A percentile compares a stretch with the other conserved stretches of the same genome.
phyloP scores from a whole-genome alignment of 371 early-diverging fungal species.

The Neoconidiobolus thromboides region DNA sequence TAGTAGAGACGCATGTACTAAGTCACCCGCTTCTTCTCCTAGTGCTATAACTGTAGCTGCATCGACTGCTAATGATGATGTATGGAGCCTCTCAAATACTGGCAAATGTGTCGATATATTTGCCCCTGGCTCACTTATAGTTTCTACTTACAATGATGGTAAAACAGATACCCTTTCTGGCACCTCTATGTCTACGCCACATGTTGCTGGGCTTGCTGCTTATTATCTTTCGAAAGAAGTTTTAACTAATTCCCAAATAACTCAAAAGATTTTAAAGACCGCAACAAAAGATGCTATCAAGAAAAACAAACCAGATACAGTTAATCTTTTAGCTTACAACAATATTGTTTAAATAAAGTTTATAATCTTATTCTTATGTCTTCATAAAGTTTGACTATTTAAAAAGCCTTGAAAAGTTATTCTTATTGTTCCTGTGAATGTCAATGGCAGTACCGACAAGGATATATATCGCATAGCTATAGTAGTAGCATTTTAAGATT shows the following conservation, averaged over 20 bases:
- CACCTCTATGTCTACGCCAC: slow-evolving; percentile 58
- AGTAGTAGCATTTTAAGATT: too few relatives aligned
- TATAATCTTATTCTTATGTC: too few relatives aligned
- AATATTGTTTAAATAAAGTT: neutral
- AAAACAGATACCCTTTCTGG: slow-evolving; percentile 15
- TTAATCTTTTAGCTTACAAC: neutral
- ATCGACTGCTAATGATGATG: slow-evolving; percentile 42
- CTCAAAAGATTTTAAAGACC: neutral
- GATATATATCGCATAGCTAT: too few relatives aligned
- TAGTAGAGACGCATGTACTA: slow-evolving; percentile 57
- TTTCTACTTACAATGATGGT: neutral
- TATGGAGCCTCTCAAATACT: slow-evolving; percentile 50
- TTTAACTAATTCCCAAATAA: neutral
- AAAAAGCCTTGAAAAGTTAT: too few relatives aligned
- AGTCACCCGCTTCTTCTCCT: slow-evolving; percentile 66
- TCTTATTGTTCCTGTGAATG: too few relatives aligned
- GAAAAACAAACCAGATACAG: neutral
- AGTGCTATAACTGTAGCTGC: slow-evolving; percentile 81
- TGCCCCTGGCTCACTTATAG: slow-evolving; percentile 30
- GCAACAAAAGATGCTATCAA: neutral
- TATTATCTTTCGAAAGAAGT: neutral
- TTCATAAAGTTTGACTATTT: too few relatives aligned
- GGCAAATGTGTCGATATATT: slow-evolving; percentile 64
- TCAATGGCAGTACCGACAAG: too few relatives aligned
- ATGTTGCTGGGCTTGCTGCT: slow-evolving; percentile 60